Evolutionary conservation across 306 rosid species (phyloP).

Genomic region (Luffa aegyptiaca): DNA sequence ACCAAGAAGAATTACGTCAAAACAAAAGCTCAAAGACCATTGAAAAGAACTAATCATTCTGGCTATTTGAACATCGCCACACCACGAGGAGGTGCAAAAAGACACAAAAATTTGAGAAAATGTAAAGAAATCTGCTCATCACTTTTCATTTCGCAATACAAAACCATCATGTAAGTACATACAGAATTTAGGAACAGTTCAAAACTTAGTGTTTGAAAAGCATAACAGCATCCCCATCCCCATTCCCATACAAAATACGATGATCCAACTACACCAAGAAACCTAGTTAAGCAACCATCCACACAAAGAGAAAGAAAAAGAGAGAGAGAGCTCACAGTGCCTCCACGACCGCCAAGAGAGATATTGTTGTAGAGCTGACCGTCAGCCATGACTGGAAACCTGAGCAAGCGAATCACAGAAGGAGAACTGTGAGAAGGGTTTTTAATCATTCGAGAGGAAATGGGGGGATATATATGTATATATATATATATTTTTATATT

Average conservation of each 20-base stretch:
- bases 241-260: neutral
- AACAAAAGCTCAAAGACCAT: neutral
- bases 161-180: neutral
- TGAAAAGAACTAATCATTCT: neutral
- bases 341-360: slow-evolving; percentile 96
- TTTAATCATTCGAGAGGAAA: neutral
- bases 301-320: neutral
- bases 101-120: neutral
- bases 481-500: too few relatives aligned
- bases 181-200: neutral
- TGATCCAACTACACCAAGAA: neutral
- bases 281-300: neutral
- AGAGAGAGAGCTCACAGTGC: slow-evolving; percentile 54
- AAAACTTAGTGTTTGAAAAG: neutral
- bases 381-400: slow-evolving; percentile 54
- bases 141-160: neutral
- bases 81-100: neutral
- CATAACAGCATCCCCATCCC: neutral
- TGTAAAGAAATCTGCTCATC: neutral
- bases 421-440: neutral
- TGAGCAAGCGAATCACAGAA: neutral
- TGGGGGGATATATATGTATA: neutral
- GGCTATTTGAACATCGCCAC: neutral
- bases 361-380: slow-evolving; percentile 84
- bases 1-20: neutral